Base-by-base conservation (phyloP, 345 rosid genomes). In the Xanthoceras sorbifolium region DNA sequence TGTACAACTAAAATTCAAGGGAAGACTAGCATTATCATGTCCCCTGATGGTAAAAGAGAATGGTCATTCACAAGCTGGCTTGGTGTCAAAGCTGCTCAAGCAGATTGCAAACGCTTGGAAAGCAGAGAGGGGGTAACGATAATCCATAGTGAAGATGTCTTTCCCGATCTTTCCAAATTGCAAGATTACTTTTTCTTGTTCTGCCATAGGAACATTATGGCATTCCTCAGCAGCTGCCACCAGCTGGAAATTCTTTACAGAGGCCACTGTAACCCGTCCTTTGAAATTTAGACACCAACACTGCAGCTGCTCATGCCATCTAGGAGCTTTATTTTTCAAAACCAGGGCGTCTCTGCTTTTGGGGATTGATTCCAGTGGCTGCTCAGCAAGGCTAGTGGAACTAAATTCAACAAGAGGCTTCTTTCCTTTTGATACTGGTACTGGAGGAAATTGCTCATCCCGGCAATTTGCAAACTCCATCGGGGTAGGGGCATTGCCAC, bases 241-340 rank as follows among this genome's bases (percentile, higher is more conserved):
- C 71, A 94, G 84, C 90, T 94, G 98, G 66, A 94, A 94, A 78
- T 94, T 94, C 84, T 94, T 94, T 38, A 94, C 97, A 1, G 98
- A 94, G 26, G 98, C 98, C 32, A 94, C 95, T 0, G 97, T 90
- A 5, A 91, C 98, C 25, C 98, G 92, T 7, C 97, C 98, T 85
- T 85, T 94, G 73, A 93, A 93, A 80, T 93, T 94, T 0, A 94
- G 80, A 84, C 98, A 94, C 98, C 98, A 91, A 77, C 97, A 94
- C 66, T 93, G 98, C 55, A 92, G 84, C 80, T 93, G 98, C 69
- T 93, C 98, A 67, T 94, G 98, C 98, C 98, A 94, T 80, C 98
- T 90, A 61, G 98, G 98, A 3, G 93, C 88, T 82, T 94, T 94
- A 81, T 94, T 94, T 82, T 89, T 94, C 82, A 94, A 72, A 25